Conservation (phyloP, 352 stramenopile species). For the Pythium angustatum region DNA sequence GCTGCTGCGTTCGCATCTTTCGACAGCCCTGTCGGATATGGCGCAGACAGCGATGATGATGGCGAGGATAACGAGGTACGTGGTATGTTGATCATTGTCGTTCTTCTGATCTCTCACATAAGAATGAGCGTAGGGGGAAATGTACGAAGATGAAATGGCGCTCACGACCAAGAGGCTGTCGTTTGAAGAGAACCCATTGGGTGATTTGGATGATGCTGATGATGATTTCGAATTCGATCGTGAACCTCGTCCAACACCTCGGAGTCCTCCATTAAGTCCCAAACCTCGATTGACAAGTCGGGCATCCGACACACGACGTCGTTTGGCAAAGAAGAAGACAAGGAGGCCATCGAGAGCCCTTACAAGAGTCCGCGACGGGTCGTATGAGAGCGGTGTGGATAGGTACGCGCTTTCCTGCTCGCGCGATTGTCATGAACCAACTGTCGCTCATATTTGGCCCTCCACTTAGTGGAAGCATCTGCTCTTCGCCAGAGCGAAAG, state of each 20-base stretch:
- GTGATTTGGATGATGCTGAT: constrained; percentile 78
- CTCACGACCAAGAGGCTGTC: constrained; percentile 61
- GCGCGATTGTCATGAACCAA: not conserved
- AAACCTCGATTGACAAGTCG: constrained; percentile 46
- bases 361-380: constrained; percentile 56
- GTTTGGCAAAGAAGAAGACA: constrained; percentile 48
- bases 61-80: constrained; percentile 81
- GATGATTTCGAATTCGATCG: constrained; percentile 91
- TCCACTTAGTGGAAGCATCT: constrained; percentile 48
- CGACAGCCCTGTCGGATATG: constrained; percentile 48
- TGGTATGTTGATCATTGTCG: not conserved
- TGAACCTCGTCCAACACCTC: constrained; percentile 45
- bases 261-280: constrained; percentile 57
- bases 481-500: constrained; percentile 76
- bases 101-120: not conserved
- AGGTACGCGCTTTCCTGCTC: constrained; percentile 51
- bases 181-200: constrained; percentile 77
- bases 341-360: constrained; percentile 52
- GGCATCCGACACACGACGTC: constrained; percentile 45
- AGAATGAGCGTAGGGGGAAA: constrained; percentile 47
- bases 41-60: constrained; percentile 84
- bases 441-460: not conserved
- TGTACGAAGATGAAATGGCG: constrained; percentile 75
- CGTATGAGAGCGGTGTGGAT: constrained; percentile 77
- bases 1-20: constrained; percentile 56